Percentiles rank a stretch among this genome's conserved stretches.
Evolutionary conservation across 192 early-diverging fungal species (phyloP).

Genomic region (Coemansia sp.): DNA sequence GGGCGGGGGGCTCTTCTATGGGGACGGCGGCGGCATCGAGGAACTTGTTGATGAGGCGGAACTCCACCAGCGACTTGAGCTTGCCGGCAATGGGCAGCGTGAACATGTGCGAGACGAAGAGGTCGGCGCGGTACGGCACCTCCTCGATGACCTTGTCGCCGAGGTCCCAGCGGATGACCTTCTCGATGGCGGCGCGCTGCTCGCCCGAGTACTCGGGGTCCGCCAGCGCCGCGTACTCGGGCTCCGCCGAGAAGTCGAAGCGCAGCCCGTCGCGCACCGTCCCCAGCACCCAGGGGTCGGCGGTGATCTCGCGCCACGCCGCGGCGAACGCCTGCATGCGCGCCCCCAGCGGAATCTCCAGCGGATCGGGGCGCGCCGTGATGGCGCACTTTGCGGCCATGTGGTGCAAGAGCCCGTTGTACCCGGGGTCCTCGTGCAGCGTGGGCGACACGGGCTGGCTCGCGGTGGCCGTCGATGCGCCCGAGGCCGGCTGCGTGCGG

Average conservation of each 20-base stretch:
- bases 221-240: slow-evolving; percentile 11
- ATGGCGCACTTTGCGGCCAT: not conserved
- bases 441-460: not conserved
- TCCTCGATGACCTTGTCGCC: slow-evolving; percentile 52
- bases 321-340: slow-evolving; percentile 30
- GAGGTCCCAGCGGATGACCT: slow-evolving; percentile 51
- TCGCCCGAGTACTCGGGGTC: slow-evolving; percentile 40
- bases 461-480: not conserved
- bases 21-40: slow-evolving; percentile 29
- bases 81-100: slow-evolving; percentile 38
- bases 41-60: slow-evolving; percentile 43
- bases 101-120: slow-evolving; percentile 52
- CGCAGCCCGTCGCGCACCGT: slow-evolving; percentile 34
- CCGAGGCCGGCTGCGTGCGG: not conserved
- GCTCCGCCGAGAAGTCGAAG: slow-evolving; percentile 35
- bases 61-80: slow-evolving; percentile 48
- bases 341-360: slow-evolving; percentile 41
- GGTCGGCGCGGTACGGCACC: slow-evolving; percentile 25
- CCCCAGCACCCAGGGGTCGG: slow-evolving; percentile 32
- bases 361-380: not conserved
- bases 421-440: slow-evolving; percentile 1
- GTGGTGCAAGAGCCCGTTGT: slow-evolving; percentile 1
- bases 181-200: slow-evolving; percentile 45
- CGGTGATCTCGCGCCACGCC: slow-evolving; percentile 20
- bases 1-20: slow-evolving; percentile 34